Evolutionary conservation across 805 yeast species (phyloP), one percentile per base, ranked within the genome.

Genomic region (Kregervanrija fluxuum): DNA sequence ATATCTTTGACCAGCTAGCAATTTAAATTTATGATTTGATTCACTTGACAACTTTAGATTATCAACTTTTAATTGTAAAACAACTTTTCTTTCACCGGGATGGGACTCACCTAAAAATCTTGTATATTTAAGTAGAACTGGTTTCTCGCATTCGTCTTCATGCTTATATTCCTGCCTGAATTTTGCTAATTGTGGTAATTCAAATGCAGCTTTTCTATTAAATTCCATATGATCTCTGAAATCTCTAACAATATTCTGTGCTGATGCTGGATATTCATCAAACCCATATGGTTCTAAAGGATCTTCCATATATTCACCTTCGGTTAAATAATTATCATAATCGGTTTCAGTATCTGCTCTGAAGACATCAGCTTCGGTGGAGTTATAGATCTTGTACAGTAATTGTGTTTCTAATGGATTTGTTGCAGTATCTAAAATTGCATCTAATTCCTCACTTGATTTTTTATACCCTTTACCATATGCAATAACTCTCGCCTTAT

Each of bases 131-230:
- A 84, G 85, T 34, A 70, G 69, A 35, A 89, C 68, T 5, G 89
- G 88, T 9, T 70, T 62, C 28, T 70, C 67, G 13, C 56, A 59
- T 10, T 54, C 52, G 5, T 70, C 52, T 11, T 70, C 69, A 15
- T 82, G 82, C 32, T 57, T 61, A 67, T 85, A 90, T 48, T 71
- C 73, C 63, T 83, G 79, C 54, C 91, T 82, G 60, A 73, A 85
- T 62, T 87, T 80, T 36, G 82, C 80, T 51, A 93, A 71, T 45
- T 79, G 74, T 6, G 99, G 99, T 71, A 91, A 74, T 61, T 91
- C 98, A 66, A 83, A 91, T 0, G 97, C 96, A 10, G 95, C 87
- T 37, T 87, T 71, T 55, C 97, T 75, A 57, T 82, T 82, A 56
- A 82, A 79, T 51, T 84, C 78, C 53, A 95, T 80, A 54, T 77